These are phyloP conservation scores for Lanmaoa pseudosensibilis DNA, from an alignment of 768 basidiomycete species.

Conservation along the genomic window DNA sequence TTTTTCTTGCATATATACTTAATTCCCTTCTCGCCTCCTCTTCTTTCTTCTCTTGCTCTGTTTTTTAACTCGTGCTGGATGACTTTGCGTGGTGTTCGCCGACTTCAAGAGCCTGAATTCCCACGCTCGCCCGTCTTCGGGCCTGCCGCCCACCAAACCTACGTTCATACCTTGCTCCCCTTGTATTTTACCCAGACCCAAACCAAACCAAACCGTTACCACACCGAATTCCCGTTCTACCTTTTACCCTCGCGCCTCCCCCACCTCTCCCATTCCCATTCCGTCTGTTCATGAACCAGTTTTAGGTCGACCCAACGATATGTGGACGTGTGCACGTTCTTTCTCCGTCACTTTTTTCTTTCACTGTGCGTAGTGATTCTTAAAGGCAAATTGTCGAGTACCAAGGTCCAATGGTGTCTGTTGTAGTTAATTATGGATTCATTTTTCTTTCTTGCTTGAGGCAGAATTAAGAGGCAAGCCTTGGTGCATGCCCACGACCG, in stretches of 20 bases:
- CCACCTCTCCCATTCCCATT: too few relatives aligned
- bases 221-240: not conserved
- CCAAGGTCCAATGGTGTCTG: slow-evolving; percentile 6
- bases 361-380: slow-evolving; percentile 7
- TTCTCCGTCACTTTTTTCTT: not conserved
- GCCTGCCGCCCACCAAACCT: not conserved
- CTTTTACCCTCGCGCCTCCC: too few relatives aligned
- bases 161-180: not conserved
- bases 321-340: not conserved
- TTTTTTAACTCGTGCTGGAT: not conserved
- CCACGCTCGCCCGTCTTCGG: not conserved
- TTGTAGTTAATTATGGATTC: slow-evolving; percentile 25
- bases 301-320: not conserved
- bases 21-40: not conserved
- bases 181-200: not conserved
- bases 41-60: not conserved
- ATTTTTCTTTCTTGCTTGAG: not conserved
- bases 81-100: not conserved
- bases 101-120: not conserved
- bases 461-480: not conserved
- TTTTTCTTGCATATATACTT: slow-evolving; percentile 23
- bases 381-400: slow-evolving; percentile 13
- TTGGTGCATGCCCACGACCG: not conserved
- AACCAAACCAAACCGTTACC: not conserved
- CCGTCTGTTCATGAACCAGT: not conserved